Evolutionary conservation across 176 grass and related monocot genomes (phyloP).

Genomic region (Eragrostis nindensis): DNA sequence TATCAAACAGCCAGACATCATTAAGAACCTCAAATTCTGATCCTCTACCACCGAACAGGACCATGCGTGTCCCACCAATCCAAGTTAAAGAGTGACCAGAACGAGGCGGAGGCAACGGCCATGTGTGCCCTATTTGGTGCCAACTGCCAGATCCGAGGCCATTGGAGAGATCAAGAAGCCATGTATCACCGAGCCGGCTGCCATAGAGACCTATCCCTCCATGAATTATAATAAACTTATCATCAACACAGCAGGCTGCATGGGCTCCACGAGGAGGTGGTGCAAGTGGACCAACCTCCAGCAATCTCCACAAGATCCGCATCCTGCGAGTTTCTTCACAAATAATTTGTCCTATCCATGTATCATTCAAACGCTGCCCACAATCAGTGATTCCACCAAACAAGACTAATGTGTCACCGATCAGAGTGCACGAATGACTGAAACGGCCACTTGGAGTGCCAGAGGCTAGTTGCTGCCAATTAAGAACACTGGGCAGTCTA

Average conservation of each 20-base stretch:
- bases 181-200: slow-evolving; percentile 79
- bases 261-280: slow-evolving; percentile 88
- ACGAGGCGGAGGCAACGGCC: slow-evolving; percentile 65
- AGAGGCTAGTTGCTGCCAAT: slow-evolving; percentile 81
- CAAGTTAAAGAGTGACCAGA: slow-evolving; percentile 92
- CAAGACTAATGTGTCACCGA: slow-evolving; percentile 63
- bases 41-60: slow-evolving; percentile 91
- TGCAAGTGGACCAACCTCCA: slow-evolving; percentile 60
- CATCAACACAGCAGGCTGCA: slow-evolving; percentile 80
- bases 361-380: slow-evolving; percentile 80
- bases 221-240: slow-evolving; percentile 71
- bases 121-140: slow-evolving; percentile 56
- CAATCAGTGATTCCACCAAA: slow-evolving; percentile 94
- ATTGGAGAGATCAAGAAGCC: slow-evolving; percentile 88
- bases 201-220: slow-evolving; percentile 81
- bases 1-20: slow-evolving; percentile 95
- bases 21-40: slow-evolving; percentile 86
- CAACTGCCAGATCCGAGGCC: slow-evolving; percentile 63
- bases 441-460: slow-evolving; percentile 87
- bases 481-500: slow-evolving; percentile 48
- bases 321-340: slow-evolving; percentile 53
- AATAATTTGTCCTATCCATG: slow-evolving; percentile 77
- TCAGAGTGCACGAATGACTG: slow-evolving; percentile 75
- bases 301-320: slow-evolving; percentile 72
- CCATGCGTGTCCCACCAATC: slow-evolving; percentile 65